These are phyloP conservation scores for Fomitopsis pinicola DNA, from an alignment of 1,284 basidiomycete species.

Conservation along the genomic window DNA sequence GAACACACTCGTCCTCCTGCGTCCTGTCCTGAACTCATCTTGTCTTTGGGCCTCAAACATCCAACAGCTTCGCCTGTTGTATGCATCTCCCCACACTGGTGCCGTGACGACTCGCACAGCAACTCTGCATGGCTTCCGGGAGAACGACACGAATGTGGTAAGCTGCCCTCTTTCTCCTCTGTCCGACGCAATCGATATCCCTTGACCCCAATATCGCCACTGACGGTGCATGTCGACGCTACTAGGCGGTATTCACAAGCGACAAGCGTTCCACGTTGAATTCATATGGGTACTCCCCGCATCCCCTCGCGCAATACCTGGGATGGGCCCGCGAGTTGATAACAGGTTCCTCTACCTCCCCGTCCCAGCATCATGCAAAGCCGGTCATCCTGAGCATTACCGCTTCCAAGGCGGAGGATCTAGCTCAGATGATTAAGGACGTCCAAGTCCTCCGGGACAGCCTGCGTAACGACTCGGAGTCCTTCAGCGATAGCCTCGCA, in stretches of 20 bases:
- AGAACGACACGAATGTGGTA: constrained; percentile 59
- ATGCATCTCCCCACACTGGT: constrained; percentile 61
- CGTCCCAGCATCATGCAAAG: constrained; percentile 34
- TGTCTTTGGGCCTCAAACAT: constrained; percentile 74
- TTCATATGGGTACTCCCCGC: constrained; percentile 78
- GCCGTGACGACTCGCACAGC: constrained; percentile 76
- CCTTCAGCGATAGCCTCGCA: constrained; percentile 27
- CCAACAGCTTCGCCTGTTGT: constrained; percentile 57
- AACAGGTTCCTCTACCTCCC: constrained; percentile 17
- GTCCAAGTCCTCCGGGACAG: constrained; percentile 55
- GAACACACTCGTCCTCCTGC: constrained; percentile 44
- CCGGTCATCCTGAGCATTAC: constrained; percentile 77
- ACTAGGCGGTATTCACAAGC: constrained; percentile 56
- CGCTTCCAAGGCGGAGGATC: constrained; percentile 44
- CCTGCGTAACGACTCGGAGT: constrained; percentile 22
- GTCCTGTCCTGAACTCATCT: constrained; percentile 69
- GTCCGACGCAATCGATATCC: neutral
- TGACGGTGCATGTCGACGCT: neutral
- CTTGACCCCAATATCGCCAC: neutral
- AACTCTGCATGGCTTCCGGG: constrained; percentile 61
- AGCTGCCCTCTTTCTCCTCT: neutral
- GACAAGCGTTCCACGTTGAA: constrained; percentile 58
- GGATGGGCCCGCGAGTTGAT: constrained; percentile 57
- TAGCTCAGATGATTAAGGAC: constrained; percentile 48
- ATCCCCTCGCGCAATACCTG: constrained; percentile 60